These are phyloP conservation scores for Truncatella angustata DNA, from an alignment of 2,329 filamentous ascomycete species.

Conservation along the genomic window DNA sequence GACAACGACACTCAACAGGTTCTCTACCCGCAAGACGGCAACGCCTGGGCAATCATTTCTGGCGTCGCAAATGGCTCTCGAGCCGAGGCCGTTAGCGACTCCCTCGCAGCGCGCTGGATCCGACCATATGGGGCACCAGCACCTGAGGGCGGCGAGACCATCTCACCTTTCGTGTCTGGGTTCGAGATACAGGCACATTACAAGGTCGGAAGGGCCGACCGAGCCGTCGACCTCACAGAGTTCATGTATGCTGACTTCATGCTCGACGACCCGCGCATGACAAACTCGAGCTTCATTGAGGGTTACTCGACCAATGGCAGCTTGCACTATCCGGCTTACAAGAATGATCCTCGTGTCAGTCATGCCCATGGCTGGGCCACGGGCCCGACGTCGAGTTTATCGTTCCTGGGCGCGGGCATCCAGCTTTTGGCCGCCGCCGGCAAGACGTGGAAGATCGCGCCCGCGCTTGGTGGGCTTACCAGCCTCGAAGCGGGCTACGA, in stretches of 20 bases:
- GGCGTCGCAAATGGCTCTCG: background rate
- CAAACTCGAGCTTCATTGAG: constrained; percentile 5
- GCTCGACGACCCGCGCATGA: constrained; percentile 3
- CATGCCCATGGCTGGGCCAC: constrained; percentile 6
- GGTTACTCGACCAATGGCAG: constrained; percentile 4
- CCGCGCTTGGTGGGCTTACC: background rate
- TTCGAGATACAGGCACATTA: constrained; percentile 9
- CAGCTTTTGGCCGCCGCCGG: background rate
- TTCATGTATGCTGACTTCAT: constrained; percentile 8
- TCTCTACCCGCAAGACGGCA: constrained; percentile 3
- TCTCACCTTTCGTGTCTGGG: constrained; percentile 4
- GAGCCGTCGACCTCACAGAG: background rate
- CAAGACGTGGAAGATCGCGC: constrained; percentile 6
- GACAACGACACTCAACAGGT: constrained; percentile 6
- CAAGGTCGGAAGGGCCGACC: constrained; percentile 3
- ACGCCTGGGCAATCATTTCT: background rate
- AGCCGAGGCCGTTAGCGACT: background rate
- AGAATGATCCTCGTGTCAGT: background rate
- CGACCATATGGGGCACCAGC: constrained; percentile 2
- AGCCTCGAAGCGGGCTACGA: constrained; percentile 3
- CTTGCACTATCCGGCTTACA: background rate
- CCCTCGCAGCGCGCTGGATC: constrained; percentile 1
- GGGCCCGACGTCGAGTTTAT: background rate
- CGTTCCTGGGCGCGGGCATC: constrained; percentile 1
- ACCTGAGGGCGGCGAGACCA: constrained; percentile 1